A percentile compares a stretch with the other conserved stretches of the same genome.
These are phyloP conservation scores for Salmacisia buchloeana DNA, from an alignment of 1,284 basidiomycete species.

Conservation along the genomic window DNA sequence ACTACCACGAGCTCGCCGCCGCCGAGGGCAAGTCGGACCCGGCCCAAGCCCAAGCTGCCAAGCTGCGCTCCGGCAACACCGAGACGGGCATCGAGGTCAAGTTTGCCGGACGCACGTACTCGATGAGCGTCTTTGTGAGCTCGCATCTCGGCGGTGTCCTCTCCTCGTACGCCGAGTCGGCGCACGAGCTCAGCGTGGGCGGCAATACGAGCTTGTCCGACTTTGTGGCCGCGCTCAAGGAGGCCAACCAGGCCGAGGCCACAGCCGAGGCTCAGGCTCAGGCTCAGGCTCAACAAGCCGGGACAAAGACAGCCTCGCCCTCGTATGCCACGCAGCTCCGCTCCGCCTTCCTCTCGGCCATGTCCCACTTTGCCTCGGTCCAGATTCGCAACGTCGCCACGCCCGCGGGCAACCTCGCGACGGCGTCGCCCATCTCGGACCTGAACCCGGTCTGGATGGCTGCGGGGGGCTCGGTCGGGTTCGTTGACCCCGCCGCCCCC, in stretches of 20 bases:
- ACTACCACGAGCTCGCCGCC: conserved; percentile 14
- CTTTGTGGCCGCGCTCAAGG: conserved; percentile 24
- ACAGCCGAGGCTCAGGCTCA: too few species aligned
- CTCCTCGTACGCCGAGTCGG: conserved; percentile 1
- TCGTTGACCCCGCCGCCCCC: conserved; percentile 30
- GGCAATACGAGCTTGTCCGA: conserved; percentile 41
- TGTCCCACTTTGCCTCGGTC: conserved; percentile 48
- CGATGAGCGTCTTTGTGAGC: conserved; percentile 46
- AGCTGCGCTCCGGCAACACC: conserved; percentile 40
- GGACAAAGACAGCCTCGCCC: not conserved
- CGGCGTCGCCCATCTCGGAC: conserved; percentile 51
- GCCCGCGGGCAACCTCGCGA: conserved; percentile 50
- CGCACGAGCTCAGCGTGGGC: conserved; percentile 37
- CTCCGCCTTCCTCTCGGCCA: conserved; percentile 30
- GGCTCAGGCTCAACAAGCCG: not conserved
- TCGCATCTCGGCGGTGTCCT: conserved; percentile 20
- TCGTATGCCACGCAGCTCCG: conserved; percentile 27
- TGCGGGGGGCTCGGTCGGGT: conserved; percentile 29
- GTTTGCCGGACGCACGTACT: conserved; percentile 34
- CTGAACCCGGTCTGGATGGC: conserved; percentile 53
- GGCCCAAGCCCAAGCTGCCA: conserved; percentile 19
- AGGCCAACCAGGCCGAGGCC: conserved; percentile 32
- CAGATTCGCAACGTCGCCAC: conserved; percentile 51
- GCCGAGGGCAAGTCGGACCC: conserved; percentile 24
- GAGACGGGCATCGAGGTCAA: conserved; percentile 44